Base-by-base conservation (phyloP, 768 basidiomycete species). In the Mycena pura region DNA sequence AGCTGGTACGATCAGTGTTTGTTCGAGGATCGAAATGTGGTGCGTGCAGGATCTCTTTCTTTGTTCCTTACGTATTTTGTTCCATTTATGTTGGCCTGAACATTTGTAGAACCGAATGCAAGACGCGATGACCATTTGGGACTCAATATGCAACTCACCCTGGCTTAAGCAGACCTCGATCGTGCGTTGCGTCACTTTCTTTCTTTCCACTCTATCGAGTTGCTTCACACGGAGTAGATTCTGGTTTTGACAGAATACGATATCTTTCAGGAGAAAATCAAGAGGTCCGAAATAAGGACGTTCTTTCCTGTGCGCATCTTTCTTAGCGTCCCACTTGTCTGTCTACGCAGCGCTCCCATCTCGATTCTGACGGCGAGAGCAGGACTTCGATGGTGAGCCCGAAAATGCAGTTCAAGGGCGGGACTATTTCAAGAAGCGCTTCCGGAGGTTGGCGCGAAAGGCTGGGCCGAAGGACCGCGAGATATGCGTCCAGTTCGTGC, bases 81-180 rank as follows among this genome's bases (percentile, higher is more conserved):
- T 21, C n/a, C n/a, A n/a, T n/a, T n/a, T n/a, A n/a, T n/a, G n/a
- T n/a, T n/a, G n/a, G n/a, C n/a, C n/a, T n/a, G n/a, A n/a, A n/a
- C n/a, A n/a, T n/a, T n/a, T n/a, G n/a, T n/a, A 95, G 91, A 98
- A 98, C 72, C 95, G 96, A 88, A 96, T 98, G 95, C 92, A 96
- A 79, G 95, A 98, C 65, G 93, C 95, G 2, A 91, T 98, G 88
- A 93, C 93, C n/a, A 93, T 98, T 48, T 98, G 95, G 90, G 95
- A 98, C 68, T 95, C 94, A 39, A 96, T 98, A 83, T 96, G 94
- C 77, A 94, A 97, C 73, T 96, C 95, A 10, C 94, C 95, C 65
- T 97, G 95, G 95, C 96, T 97, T 78, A 92, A 92, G 76, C 86
- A 91, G 64, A 96, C 95, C 0, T 95, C 93, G 10, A 93, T 97